phyloP scores from a whole-genome alignment of 169 alveolate species.

The Plasmodium gonderi region DNA sequence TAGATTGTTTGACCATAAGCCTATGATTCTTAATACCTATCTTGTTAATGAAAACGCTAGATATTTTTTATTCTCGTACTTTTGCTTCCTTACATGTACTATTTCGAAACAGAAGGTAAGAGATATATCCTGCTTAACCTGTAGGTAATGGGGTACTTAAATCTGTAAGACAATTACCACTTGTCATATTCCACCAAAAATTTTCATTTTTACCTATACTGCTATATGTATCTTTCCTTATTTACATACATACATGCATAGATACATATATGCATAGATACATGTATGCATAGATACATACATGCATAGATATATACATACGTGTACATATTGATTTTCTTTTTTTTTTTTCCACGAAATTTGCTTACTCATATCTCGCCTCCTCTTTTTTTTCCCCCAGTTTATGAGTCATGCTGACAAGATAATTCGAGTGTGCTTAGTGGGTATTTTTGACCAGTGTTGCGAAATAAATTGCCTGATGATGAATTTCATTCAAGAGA shows the following conservation, averaged over 20 bases:
- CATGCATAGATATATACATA: background rate
- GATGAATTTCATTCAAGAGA: conserved; percentile 53
- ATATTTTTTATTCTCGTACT: conserved; percentile 34
- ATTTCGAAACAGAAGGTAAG: conserved; percentile 26
- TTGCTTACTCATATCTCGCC: background rate
- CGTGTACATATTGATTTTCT: background rate
- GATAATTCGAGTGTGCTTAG: conserved; percentile 25
- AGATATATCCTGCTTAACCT: too few species aligned
- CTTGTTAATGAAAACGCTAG: conserved; percentile 17
- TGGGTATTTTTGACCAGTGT: conserved; percentile 42
- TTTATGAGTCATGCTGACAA: conserved; percentile 19
- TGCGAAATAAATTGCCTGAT: conserved; percentile 18
- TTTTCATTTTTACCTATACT: too few species aligned
- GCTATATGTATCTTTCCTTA: too few species aligned
- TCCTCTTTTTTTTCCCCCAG: conserved; percentile 32
- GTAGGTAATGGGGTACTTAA: too few species aligned
- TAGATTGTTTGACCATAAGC: conserved; percentile 53
- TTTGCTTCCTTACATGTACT: conserved; percentile 2
- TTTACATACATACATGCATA: too few species aligned
- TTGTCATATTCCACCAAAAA: too few species aligned
- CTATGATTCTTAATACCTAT: conserved; percentile 33
- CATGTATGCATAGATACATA: background rate
- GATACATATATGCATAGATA: too few species aligned
- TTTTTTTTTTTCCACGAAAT: background rate
- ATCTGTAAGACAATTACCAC: too few species aligned